A percentile compares a stretch with the other conserved stretches of the same genome.
Conservation (phyloP, 2,329 filamentous ascomycete species). For the Exophiala xenobiotica region DNA sequence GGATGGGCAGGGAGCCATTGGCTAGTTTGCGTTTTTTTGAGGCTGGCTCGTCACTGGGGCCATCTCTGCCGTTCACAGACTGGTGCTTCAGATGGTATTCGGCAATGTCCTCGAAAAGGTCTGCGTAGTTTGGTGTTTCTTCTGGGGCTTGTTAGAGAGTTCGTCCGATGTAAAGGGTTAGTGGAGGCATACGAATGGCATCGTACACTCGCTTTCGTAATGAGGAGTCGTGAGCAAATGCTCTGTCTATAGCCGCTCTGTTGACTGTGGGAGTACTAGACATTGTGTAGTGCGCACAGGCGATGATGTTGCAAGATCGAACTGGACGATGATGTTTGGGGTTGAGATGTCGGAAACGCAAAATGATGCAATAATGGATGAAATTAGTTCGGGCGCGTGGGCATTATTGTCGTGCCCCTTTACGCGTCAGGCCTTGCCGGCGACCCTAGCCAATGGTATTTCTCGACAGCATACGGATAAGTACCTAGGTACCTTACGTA, state of each 20-base stretch:
- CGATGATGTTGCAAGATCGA: too few species aligned
- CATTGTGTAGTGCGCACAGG: too few species aligned
- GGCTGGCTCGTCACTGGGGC: slow-evolving; percentile 37
- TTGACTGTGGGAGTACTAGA: not conserved
- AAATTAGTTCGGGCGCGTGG: not conserved
- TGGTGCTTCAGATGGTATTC: slow-evolving; percentile 42
- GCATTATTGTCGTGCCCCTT: not conserved
- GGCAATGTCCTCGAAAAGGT: slow-evolving; percentile 52
- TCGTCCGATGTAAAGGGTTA: too few species aligned
- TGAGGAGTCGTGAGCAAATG: slow-evolving; percentile 14
- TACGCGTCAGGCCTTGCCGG: not conserved
- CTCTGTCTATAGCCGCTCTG: slow-evolving; percentile 13
- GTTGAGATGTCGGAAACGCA: not conserved
- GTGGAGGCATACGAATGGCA: slow-evolving; percentile 22
- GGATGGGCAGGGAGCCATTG: slow-evolving; percentile 34
- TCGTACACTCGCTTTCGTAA: slow-evolving; percentile 24
- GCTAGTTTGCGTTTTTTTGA: slow-evolving; percentile 53
- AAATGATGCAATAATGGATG: slow-evolving; percentile 1
- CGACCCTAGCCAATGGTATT: too few species aligned
- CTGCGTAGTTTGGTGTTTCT: slow-evolving; percentile 19
- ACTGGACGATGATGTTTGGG: slow-evolving; percentile 1
- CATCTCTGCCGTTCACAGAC: not conserved
- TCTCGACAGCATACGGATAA: too few species aligned
- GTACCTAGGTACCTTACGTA: too few species aligned
- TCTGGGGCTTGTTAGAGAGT: slow-evolving; percentile 3